Percentiles rank a stretch among this genome's conserved stretches.
These are phyloP conservation scores for Odonthalia washingtoniensis DNA, from an alignment of 31 red algal species.

Conservation along the genomic window DNA sequence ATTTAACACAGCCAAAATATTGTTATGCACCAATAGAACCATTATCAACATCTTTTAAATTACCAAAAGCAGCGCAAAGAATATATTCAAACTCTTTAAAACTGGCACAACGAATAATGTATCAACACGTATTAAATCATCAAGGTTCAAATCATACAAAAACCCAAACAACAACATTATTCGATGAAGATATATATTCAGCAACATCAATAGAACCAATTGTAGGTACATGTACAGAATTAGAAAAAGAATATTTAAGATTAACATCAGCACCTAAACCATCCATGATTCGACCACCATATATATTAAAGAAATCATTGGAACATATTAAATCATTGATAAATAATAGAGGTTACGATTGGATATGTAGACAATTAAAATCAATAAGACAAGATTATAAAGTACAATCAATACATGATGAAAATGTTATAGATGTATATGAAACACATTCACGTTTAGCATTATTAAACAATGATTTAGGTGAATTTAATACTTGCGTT, in stretches of 20 bases:
- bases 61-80: too few species aligned
- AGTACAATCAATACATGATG: conserved; percentile 79
- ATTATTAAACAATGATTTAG: conserved; percentile 78
- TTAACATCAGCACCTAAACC: conserved; percentile 76
- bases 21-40: too few species aligned
- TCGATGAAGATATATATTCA: conserved; percentile 25
- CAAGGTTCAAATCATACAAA: too few species aligned
- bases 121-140: too few species aligned
- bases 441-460: conserved; percentile 91
- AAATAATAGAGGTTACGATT: conserved; percentile 65
- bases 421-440: conserved; percentile 79
- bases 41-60: too few species aligned
- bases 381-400: conserved; percentile 91
- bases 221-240: conserved; percentile 60
- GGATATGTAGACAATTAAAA: conserved; percentile 87
- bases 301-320: conserved; percentile 62
- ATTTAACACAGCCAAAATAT: too few species aligned
- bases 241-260: conserved; percentile 85
- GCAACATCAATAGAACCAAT: conserved; percentile 60
- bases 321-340: conserved; percentile 47
- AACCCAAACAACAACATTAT: conserved; percentile 10
- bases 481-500: conserved; percentile 93
- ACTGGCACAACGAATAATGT: too few species aligned
- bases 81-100: too few species aligned
- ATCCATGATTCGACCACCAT: conserved; percentile 67